Conservation (phyloP, 768 basidiomycete species). For the Gloeopeniophorella convolvens region DNA sequence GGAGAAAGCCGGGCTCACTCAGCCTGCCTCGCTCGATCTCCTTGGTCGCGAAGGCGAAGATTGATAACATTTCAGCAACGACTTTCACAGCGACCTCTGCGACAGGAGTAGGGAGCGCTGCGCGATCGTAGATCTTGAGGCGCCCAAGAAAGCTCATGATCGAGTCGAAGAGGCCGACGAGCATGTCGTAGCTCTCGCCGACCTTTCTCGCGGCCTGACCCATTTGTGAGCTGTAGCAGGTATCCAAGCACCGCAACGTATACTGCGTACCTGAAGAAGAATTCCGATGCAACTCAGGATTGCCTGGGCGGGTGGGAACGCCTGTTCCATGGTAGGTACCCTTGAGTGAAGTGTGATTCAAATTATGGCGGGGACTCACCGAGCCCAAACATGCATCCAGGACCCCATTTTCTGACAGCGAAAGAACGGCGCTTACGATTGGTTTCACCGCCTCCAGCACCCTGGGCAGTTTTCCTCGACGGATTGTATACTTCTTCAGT, state of each 20-base stretch:
- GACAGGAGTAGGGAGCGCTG: neutral
- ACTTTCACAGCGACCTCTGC: neutral
- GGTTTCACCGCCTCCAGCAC: too few relatives aligned
- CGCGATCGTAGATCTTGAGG: neutral
- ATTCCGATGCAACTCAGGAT: neutral
- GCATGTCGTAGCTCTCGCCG: neutral
- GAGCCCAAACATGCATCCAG: too few relatives aligned
- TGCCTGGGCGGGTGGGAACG: neutral
- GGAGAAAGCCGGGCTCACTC: neutral
- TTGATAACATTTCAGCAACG: neutral
- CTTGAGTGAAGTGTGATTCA: too few relatives aligned
- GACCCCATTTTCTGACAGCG: too few relatives aligned
- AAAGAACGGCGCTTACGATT: too few relatives aligned
- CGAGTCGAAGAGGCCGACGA: neutral
- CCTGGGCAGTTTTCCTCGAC: too few relatives aligned
- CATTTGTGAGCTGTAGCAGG: neutral
- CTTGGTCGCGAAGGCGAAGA: slow-evolving; percentile 7
- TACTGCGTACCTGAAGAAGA: neutral
- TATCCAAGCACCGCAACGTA: neutral
- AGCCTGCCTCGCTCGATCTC: slow-evolving; percentile 2
- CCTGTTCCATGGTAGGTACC: too few relatives aligned
- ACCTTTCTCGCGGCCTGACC: neutral
- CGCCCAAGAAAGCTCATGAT: neutral
- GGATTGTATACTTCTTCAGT: too few relatives aligned
- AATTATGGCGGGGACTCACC: too few relatives aligned